Conservation (phyloP, 108 stramenopile species). For the Tribonema minus region DNA sequence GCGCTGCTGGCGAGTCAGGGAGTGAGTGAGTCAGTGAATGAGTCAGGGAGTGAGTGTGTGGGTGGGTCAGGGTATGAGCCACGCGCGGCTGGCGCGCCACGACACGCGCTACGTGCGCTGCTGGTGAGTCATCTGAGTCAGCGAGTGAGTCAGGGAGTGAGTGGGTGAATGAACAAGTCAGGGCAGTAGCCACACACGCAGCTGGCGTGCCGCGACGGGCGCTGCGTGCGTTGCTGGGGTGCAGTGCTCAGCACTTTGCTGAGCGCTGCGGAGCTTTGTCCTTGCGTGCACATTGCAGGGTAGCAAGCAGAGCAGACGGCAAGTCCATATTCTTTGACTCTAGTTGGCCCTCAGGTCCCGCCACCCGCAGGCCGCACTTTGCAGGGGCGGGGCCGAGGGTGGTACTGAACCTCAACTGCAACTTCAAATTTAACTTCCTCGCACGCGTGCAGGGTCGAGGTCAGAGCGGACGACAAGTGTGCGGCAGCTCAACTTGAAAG, state of each 20-base stretch:
- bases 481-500: too few species aligned
- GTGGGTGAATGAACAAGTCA: background rate
- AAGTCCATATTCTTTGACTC: too few species aligned
- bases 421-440: too few species aligned
- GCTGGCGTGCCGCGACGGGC: constrained; percentile 14
- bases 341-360: too few species aligned
- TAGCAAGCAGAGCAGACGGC: too few species aligned
- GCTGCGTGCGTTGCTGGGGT: constrained; percentile 10
- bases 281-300: too few species aligned
- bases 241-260: background rate
- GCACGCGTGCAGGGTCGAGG: too few species aligned
- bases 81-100: constrained; percentile 4
- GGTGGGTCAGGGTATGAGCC: background rate
- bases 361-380: too few species aligned
- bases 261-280: too few species aligned
- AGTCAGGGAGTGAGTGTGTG: background rate
- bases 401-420: too few species aligned
- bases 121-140: background rate
- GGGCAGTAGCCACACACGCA: background rate
- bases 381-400: too few species aligned
- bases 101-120: constrained; percentile 9
- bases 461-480: too few species aligned
- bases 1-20: background rate
- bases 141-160: background rate
- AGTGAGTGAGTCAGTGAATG: background rate